These are phyloP conservation scores for Colletotrichum truncatum DNA, from an alignment of 2,329 filamentous ascomycete species.

Conservation along the genomic window DNA sequence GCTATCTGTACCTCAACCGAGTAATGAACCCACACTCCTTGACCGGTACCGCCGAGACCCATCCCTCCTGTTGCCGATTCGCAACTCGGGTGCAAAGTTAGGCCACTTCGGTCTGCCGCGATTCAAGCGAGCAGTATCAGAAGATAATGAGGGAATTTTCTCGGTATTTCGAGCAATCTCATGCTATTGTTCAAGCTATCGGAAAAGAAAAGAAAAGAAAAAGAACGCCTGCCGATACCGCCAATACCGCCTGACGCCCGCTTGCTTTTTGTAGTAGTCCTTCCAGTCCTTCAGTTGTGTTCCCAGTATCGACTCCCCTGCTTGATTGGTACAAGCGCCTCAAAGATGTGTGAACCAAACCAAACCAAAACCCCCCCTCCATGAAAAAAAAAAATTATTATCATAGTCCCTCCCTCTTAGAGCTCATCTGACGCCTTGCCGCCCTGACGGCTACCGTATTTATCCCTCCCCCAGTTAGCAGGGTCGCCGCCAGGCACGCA, in stretches of 20 bases:
- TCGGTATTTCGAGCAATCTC: background rate
- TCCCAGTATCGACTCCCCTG: background rate
- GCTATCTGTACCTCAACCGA: background rate
- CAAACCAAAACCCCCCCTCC: background rate
- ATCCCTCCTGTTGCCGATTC: background rate
- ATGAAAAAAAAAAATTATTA: background rate
- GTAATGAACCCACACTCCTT: constrained; percentile 1
- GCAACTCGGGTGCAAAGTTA: background rate
- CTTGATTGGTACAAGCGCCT: background rate
- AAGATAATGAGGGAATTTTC: background rate
- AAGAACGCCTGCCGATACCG: background rate
- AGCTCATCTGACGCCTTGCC: constrained; percentile 28
- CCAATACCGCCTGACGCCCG: background rate
- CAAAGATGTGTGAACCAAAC: background rate
- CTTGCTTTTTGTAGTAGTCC: background rate
- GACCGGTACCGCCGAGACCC: background rate
- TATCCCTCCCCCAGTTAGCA: constrained; percentile 69
- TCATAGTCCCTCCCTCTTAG: background rate
- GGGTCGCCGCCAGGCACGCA: constrained; percentile 86
- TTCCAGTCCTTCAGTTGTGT: background rate
- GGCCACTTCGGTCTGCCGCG: background rate
- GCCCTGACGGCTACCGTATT: constrained; percentile 35
- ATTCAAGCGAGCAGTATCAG: background rate
- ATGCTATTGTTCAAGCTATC: background rate
- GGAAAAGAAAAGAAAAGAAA: background rate